These are phyloP conservation scores for Phaeolepiota aurea DNA, from an alignment of 768 basidiomycete genomes.

Conservation along the genomic window DNA sequence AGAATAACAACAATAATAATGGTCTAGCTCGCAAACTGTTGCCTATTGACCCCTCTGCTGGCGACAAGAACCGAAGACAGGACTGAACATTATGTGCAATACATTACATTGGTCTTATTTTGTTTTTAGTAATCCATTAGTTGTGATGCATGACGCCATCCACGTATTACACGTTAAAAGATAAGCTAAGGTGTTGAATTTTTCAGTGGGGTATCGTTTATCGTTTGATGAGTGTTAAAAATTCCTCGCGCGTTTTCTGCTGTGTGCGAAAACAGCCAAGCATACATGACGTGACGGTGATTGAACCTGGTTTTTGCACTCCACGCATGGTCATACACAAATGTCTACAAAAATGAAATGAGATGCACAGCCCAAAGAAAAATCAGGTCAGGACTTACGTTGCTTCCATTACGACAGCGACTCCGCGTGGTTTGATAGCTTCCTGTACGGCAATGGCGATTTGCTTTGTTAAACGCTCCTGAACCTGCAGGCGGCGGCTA, in stretches of 20 bases:
- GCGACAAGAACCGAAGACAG: slow-evolving; percentile 51
- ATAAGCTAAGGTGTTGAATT: slow-evolving; percentile 19
- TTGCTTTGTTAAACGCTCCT: slow-evolving; percentile 95
- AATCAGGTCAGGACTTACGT: slow-evolving; percentile 47
- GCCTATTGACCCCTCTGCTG: slow-evolving; percentile 54
- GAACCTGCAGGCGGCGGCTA: slow-evolving; percentile 90
- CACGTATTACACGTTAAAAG: slow-evolving; percentile 1
- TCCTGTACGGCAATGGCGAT: slow-evolving; percentile 98
- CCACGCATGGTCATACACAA: slow-evolving; percentile 99
- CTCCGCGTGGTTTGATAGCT: slow-evolving; percentile 94
- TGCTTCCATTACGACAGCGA: slow-evolving; percentile 99
- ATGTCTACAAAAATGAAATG: slow-evolving; percentile 45
- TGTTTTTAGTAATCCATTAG: slow-evolving; percentile 8
- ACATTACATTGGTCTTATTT: slow-evolving; percentile 9
- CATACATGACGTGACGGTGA: slow-evolving; percentile 97
- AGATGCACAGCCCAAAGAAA: background rate
- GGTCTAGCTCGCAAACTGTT: slow-evolving; percentile 51
- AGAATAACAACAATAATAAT: slow-evolving; percentile 17
- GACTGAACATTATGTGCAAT: slow-evolving; percentile 27
- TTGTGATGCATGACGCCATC: slow-evolving; percentile 2
- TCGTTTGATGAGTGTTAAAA: slow-evolving; percentile 76
- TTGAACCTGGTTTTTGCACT: slow-evolving; percentile 95
- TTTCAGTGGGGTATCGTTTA: slow-evolving; percentile 6
- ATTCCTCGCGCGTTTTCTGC: slow-evolving; percentile 97
- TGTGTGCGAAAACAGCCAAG: slow-evolving; percentile 97